A percentile compares a stretch with the other conserved stretches of the same genome.
These are phyloP conservation scores for Selaginella tamariscina DNA, from an alignment of 75 land plant genomes.

Conservation along the genomic window DNA sequence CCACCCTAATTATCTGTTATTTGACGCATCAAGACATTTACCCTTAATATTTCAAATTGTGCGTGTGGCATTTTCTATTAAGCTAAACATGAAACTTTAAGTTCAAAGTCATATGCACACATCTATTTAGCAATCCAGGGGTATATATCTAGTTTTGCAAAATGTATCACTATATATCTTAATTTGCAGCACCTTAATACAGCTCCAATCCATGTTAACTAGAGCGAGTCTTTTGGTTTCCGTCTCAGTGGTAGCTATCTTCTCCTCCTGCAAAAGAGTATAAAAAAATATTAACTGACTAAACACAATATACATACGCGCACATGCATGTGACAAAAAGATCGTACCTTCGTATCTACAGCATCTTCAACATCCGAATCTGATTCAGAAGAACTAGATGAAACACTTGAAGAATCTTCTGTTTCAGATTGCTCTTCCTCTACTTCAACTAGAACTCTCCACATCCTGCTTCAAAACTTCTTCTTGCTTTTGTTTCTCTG, in stretches of 20 bases:
- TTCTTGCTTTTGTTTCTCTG: constrained; percentile 7
- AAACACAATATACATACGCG: too few species aligned
- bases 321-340: background rate
- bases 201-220: constrained; percentile 81
- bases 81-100: too few species aligned
- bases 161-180: too few species aligned
- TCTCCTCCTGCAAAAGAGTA: background rate
- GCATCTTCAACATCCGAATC: background rate
- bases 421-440: background rate
- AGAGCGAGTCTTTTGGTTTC: constrained; percentile 64
- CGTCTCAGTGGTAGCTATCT: constrained; percentile 30
- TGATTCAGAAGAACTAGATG: constrained; percentile 13
- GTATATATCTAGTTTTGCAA: too few species aligned
- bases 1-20: too few species aligned
- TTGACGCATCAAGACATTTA: too few species aligned
- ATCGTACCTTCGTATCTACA: constrained; percentile 31
- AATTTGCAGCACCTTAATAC: constrained; percentile 41
- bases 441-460: background rate
- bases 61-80: too few species aligned
- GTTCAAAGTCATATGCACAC: too few species aligned
- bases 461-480: constrained; percentile 1
- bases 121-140: too few species aligned
- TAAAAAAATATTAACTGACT: background rate
- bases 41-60: too few species aligned
- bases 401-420: background rate